These are phyloP conservation scores for Daldinia eschscholtzii DNA, from an alignment of 2,329 filamentous ascomycete genomes.

Conservation along the genomic window DNA sequence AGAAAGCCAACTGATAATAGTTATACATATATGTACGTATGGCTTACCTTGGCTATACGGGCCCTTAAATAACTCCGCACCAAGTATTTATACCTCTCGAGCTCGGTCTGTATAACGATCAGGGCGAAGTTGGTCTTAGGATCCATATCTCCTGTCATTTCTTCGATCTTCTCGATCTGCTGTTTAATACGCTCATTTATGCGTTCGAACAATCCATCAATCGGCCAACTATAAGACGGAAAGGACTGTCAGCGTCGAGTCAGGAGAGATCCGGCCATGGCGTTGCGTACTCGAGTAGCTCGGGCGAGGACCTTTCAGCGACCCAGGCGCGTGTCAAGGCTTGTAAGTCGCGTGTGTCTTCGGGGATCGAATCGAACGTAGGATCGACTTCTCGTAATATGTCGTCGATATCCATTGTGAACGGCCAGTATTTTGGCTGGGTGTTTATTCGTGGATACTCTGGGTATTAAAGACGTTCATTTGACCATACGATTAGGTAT, in stretches of 20 bases:
- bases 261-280: background rate
- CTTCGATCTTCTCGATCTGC: conserved; percentile 79
- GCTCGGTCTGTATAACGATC: conserved; percentile 95
- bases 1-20: background rate
- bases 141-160: conserved; percentile 86
- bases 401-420: conserved; percentile 80
- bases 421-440: too few relatives aligned
- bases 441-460: background rate
- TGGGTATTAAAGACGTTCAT: background rate
- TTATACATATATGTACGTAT: conserved; percentile 9
- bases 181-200: conserved; percentile 78
- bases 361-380: conserved; percentile 64
- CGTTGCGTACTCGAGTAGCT: conserved; percentile 79
- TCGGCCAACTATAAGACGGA: conserved; percentile 67
- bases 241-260: conserved; percentile 28
- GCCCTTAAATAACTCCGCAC: conserved; percentile 85
- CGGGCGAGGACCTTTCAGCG: conserved; percentile 88
- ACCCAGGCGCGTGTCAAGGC: conserved; percentile 92
- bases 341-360: conserved; percentile 81
- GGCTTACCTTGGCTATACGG: conserved; percentile 83
- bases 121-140: conserved; percentile 92
- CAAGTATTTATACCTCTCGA: conserved; percentile 93
- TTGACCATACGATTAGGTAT: background rate
- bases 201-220: conserved; percentile 82
- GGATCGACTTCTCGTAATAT: conserved; percentile 81